Percentiles rank a stretch among this genome's conserved stretches.
Evolutionary conservation across 1,284 basidiomycete genomes (phyloP).

Genomic region (Quambalaria eucalypti): DNA sequence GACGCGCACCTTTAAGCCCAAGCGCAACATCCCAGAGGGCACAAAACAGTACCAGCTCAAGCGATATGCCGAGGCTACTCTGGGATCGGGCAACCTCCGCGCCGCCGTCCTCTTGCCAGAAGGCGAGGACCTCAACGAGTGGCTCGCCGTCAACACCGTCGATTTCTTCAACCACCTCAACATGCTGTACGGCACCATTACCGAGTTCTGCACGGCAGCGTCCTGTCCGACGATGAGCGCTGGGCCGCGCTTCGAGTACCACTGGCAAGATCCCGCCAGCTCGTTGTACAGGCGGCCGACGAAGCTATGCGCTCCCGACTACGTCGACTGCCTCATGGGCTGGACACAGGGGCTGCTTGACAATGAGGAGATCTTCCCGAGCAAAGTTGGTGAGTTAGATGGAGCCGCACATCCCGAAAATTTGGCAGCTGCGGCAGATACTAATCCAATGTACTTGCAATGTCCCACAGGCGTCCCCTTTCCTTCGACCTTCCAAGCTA

Average conservation of each 20-base stretch:
- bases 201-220: slow-evolving; percentile 42
- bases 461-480: slow-evolving; percentile 67
- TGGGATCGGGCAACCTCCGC: slow-evolving; percentile 55
- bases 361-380: slow-evolving; percentile 86
- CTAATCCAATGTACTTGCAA: not conserved
- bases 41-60: slow-evolving; percentile 94
- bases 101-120: slow-evolving; percentile 42
- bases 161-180: slow-evolving; percentile 48
- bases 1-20: slow-evolving; percentile 90
- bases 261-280: slow-evolving; percentile 73
- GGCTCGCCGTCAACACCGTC: slow-evolving; percentile 46
- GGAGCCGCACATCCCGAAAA: not conserved
- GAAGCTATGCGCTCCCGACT: slow-evolving; percentile 55
- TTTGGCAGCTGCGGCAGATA: not conserved
- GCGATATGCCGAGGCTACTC: slow-evolving; percentile 91
- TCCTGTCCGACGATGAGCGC: slow-evolving; percentile 98
- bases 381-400: slow-evolving; percentile 65
- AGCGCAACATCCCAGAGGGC: slow-evolving; percentile 86
- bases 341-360: slow-evolving; percentile 92
- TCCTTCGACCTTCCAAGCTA: slow-evolving; percentile 79
- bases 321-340: slow-evolving; percentile 97
- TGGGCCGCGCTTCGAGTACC: slow-evolving; percentile 90
- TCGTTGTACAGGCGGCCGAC: slow-evolving; percentile 39
- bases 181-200: slow-evolving; percentile 46
- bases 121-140: slow-evolving; percentile 44